A percentile compares a stretch with the other conserved stretches of the same genome.
Conservation (phyloP, 2,329 filamentous ascomycete species). For the Pyrenophora teres region DNA sequence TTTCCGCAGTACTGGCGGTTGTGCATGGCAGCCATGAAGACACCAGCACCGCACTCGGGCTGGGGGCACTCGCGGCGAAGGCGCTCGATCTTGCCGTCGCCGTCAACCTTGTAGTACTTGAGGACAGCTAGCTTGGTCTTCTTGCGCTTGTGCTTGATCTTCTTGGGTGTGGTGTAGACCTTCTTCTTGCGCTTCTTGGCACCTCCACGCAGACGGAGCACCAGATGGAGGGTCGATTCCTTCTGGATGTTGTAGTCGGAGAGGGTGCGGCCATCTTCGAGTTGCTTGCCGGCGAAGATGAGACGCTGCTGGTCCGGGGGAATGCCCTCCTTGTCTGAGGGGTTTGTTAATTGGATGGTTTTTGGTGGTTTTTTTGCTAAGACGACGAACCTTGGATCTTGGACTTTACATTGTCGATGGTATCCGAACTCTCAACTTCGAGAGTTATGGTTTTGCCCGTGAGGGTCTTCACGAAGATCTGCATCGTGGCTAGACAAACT, state of each 20-base stretch:
- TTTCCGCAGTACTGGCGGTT: constrained; percentile 95
- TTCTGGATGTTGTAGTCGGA: constrained; percentile 99
- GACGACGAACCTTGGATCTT: constrained; percentile 72
- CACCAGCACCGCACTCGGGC: constrained; percentile 90
- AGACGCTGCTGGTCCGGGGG: constrained; percentile 98
- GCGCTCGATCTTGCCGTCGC: constrained; percentile 99
- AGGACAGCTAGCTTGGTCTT: constrained; percentile 99
- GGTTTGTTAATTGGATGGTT: constrained; percentile 42
- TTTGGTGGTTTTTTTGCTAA: neutral
- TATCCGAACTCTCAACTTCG: constrained; percentile 99
- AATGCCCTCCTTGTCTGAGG: constrained; percentile 98
- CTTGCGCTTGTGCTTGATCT: constrained; percentile 99
- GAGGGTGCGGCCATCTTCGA: constrained; percentile 98
- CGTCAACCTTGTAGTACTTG: constrained; percentile 99
- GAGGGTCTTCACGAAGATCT: constrained; percentile 98
- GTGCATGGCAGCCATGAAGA: constrained; percentile 99
- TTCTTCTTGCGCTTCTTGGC: constrained; percentile 99
- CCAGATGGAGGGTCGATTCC: constrained; percentile 97
- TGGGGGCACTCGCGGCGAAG: constrained; percentile 94
- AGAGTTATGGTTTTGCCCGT: constrained; percentile 99
- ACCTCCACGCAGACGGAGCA: constrained; percentile 97
- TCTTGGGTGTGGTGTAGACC: constrained; percentile 99
- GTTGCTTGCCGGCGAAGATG: constrained; percentile 99
- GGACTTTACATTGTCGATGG: constrained; percentile 99
- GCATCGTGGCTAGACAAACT: constrained; percentile 62